phyloP scores from a whole-genome alignment of 306 rosid genomes.

The Castanospermum australe region DNA sequence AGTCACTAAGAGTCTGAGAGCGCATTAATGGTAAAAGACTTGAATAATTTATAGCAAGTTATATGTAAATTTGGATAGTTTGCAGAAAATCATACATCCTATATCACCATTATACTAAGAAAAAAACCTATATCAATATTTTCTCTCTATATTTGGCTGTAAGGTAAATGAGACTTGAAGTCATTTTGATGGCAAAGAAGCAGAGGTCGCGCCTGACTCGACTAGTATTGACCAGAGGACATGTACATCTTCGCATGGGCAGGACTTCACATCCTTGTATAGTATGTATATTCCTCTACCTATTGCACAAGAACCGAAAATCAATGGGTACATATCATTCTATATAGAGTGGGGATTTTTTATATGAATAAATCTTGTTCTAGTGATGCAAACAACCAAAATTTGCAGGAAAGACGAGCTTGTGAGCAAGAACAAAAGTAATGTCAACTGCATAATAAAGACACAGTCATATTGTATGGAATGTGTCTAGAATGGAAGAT shows the following conservation, averaged over 20 bases:
- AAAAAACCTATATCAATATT: background rate
- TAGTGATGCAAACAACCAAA: background rate
- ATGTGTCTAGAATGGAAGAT: background rate
- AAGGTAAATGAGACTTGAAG: background rate
- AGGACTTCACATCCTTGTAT: conserved; percentile 75
- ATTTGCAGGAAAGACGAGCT: background rate
- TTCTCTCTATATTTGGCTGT: background rate
- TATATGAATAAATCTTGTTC: background rate
- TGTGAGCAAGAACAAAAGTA: background rate
- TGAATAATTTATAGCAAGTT: no score
- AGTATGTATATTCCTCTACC: conserved; percentile 67
- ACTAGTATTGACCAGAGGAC: conserved; percentile 78
- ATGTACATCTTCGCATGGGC: conserved; percentile 77
- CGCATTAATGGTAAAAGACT: no score
- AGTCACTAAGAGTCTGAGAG: no score
- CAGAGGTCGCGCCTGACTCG: conserved; percentile 39
- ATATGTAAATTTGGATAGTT: no score
- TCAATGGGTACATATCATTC: background rate
- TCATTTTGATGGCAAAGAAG: conserved; percentile 41
- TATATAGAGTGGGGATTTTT: background rate
- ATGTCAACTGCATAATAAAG: background rate
- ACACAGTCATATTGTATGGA: background rate
- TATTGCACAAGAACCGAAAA: background rate
- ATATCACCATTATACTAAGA: conserved; percentile 4
- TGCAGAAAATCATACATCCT: no score